These are phyloP conservation scores for Penicillium nucicola DNA, from an alignment of 495 filamentous ascomycete species.

Conservation along the genomic window DNA sequence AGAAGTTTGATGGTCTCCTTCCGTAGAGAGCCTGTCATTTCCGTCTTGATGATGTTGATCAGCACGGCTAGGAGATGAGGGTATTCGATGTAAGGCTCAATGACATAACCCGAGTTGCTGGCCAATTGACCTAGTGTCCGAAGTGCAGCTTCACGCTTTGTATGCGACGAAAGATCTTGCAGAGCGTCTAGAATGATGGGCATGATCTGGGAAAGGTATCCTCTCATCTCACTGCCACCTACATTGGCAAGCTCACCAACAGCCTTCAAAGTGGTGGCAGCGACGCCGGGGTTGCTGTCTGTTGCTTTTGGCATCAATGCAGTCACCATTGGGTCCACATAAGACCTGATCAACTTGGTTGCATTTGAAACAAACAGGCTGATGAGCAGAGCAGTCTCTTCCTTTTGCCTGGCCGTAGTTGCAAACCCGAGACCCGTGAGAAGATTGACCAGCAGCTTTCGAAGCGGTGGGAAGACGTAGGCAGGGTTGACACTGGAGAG, in stretches of 20 bases:
- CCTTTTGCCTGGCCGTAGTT: conserved; percentile 88
- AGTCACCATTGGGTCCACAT: conserved; percentile 90
- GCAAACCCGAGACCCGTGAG: conserved; percentile 94
- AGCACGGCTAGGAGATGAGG: conserved; percentile 88
- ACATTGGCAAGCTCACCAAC: conserved; percentile 91
- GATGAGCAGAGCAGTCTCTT: conserved; percentile 91
- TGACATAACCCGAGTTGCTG: conserved; percentile 94
- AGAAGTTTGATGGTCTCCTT: conserved; percentile 95
- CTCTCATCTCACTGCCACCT: conserved; percentile 84
- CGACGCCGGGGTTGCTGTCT: conserved; percentile 80
- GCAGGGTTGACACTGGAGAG: conserved; percentile 89
- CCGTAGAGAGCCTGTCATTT: conserved; percentile 75
- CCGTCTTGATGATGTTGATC: conserved; percentile 88
- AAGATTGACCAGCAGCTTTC: conserved; percentile 93
- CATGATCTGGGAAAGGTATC: conserved; percentile 87
- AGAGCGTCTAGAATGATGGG: conserved; percentile 88
- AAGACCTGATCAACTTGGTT: conserved; percentile 85
- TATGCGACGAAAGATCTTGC: conserved; percentile 84
- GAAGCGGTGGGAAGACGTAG: conserved; percentile 91
- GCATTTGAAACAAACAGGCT: conserved; percentile 89
- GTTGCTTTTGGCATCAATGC: conserved; percentile 85
- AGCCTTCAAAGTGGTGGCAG: conserved; percentile 87
- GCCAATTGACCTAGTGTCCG: conserved; percentile 88
- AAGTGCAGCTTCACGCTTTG: conserved; percentile 86
- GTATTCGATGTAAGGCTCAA: conserved; percentile 92